Conservation (phyloP, 495 filamentous ascomycete genomes). For the Neurospora pannonica region DNA sequence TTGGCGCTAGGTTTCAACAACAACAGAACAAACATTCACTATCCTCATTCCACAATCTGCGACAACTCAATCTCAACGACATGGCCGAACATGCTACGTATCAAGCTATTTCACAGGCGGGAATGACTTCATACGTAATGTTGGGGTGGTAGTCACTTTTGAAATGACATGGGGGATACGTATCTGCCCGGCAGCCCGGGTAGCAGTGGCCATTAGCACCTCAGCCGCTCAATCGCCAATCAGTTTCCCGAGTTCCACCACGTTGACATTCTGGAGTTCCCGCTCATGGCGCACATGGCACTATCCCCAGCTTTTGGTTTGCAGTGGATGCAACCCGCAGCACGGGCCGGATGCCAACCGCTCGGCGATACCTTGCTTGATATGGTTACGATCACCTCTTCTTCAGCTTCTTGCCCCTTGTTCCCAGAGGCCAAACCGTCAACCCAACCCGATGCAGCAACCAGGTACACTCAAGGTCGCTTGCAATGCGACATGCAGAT, state of each 20-base stretch:
- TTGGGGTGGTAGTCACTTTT: neutral
- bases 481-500: neutral
- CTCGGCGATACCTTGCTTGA: neutral
- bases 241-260: neutral
- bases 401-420: neutral
- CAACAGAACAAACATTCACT: neutral
- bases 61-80: neutral
- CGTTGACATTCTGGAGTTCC: neutral
- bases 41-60: neutral
- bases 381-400: neutral
- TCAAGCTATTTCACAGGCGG: too few relatives aligned
- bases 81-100: neutral
- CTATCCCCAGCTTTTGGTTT: neutral
- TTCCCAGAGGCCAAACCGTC: neutral
- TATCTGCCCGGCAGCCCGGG: neutral
- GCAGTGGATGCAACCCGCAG: neutral
- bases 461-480: neutral
- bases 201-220: neutral
- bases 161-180: neutral
- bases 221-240: constrained; percentile 1
- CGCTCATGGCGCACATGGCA: neutral
- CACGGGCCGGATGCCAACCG: neutral
- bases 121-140: neutral
- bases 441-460: neutral
- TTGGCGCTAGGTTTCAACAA: neutral